Base-by-base conservation (phyloP, 1,284 basidiomycete genomes). In the Malassezia psittaci region DNA sequence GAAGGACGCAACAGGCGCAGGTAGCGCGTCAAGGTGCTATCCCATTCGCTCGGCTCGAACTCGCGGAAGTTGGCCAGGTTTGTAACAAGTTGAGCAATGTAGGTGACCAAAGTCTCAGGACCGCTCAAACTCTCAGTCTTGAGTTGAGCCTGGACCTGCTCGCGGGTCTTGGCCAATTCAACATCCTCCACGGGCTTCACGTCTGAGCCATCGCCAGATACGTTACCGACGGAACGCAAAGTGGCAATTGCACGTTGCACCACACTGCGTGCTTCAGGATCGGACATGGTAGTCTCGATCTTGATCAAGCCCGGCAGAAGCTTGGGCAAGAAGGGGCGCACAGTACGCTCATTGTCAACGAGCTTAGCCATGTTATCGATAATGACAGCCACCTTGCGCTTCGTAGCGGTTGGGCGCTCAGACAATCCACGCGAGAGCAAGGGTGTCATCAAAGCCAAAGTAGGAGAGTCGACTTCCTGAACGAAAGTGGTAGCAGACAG, bases 401-500 rank as follows among this genome's bases (percentile, higher is more conserved):
- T 73, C 53, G 69, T 74, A 52, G 72, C 67, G 45, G 72, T 74
- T 51, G 72, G 70, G 29, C 72, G 67, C 69, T 74, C 72, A 51
- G 61, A 63, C 47, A 96, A 83, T 84, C 94, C 94, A 82, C 94
- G 90, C 62, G 87, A 83, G 61, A 99, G 82, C 43, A 99, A 85
- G 71, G 93, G 94, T 59, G 93, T 93, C 89, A 98, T 96, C 68
- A 99, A 85, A 67, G 94, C 96, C 69, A 99, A 86, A 65, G 94
- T 98, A 61, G 94, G 85, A 62, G 93, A 91, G 77, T 98, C 94
- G 79, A 99, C 94, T 82, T 98, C 94, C 62, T 91, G 90, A 85
- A 99, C 94, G 85, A 98, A 98, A 77, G 94, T 98, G 79, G 94
- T 98, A 59, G 94, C 86, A 77, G 91, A 91, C 78, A 98, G 90